These are phyloP conservation scores for Medicago lupulina DNA, from an alignment of 306 rosid genomes.

Conservation along the genomic window DNA sequence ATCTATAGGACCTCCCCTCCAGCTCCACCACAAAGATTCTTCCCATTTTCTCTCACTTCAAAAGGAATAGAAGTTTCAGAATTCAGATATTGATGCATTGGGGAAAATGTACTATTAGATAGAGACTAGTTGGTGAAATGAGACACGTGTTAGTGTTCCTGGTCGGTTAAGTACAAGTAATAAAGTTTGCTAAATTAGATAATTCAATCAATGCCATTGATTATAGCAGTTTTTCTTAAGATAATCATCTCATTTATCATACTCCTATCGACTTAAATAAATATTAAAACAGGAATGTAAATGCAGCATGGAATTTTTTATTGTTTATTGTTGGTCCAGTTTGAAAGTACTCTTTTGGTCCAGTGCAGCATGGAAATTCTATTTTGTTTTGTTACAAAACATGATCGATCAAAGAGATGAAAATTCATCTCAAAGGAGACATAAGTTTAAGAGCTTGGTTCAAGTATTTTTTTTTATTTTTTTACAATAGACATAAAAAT, in stretches of 20 bases:
- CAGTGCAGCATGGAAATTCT: too few species aligned
- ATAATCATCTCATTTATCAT: neutral
- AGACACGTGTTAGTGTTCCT: neutral
- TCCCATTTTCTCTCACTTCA: slow-evolving; percentile 55
- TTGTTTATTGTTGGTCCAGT: too few species aligned
- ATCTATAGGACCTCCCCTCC: slow-evolving; percentile 86
- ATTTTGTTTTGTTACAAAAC: too few species aligned
- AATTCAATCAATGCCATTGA: neutral
- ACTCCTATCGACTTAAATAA: too few species aligned
- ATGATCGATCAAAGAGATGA: too few species aligned
- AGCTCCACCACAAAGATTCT: slow-evolving; percentile 81
- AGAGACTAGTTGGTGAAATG: neutral
- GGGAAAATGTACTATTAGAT: neutral
- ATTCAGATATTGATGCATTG: neutral
- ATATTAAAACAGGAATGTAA: too few species aligned
- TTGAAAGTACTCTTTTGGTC: too few species aligned
- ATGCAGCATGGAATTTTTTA: too few species aligned
- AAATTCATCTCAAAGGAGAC: too few species aligned
- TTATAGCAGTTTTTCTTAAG: neutral
- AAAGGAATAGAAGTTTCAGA: neutral
- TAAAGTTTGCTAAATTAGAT: neutral
- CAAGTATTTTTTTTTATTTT: too few species aligned
- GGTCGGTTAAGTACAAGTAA: slow-evolving; percentile 4
- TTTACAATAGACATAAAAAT: too few species aligned
- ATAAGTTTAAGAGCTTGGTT: too few species aligned